phyloP scores from a whole-genome alignment of 495 filamentous ascomycete species.

The Neurospora pannonica region DNA sequence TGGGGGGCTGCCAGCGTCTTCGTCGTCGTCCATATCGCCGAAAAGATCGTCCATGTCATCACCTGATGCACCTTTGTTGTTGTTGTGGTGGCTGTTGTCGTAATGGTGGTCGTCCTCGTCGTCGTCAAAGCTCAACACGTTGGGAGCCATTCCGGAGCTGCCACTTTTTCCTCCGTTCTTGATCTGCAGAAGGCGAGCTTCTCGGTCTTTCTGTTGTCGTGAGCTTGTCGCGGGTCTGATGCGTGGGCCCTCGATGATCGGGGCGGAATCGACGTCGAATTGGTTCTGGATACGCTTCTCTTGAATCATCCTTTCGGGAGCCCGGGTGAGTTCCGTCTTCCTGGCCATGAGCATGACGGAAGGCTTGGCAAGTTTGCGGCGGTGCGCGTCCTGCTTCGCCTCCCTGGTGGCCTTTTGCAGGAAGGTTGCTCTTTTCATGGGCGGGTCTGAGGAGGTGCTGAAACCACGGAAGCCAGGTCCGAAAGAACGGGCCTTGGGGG shows the following conservation, averaged over 20 bases:
- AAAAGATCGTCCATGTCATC: conserved; percentile 10
- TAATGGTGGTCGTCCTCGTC: conserved; percentile 6
- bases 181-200: conserved; percentile 19
- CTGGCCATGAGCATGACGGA: conserved; percentile 13
- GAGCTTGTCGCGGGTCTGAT: background rate
- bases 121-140: conserved; percentile 14
- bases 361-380: conserved; percentile 15
- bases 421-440: conserved; percentile 6
- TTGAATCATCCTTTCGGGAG: conserved; percentile 28
- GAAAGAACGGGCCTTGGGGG: background rate
- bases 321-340: conserved; percentile 22
- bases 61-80: background rate
- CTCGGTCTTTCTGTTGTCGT: conserved; percentile 7
- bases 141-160: background rate
- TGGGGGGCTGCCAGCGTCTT: background rate
- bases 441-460: background rate
- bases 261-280: conserved; percentile 5
- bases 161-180: conserved; percentile 7
- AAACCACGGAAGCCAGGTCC: background rate
- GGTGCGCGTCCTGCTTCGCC: conserved; percentile 2
- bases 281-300: conserved; percentile 23
- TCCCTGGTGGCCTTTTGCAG: conserved; percentile 10
- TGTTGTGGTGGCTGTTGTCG: background rate
- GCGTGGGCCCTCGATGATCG: conserved; percentile 2
- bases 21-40: background rate